Evolutionary conservation across 1,139 yeast genomes (phyloP).

Genomic region (Meyerozyma guilliermondii): DNA sequence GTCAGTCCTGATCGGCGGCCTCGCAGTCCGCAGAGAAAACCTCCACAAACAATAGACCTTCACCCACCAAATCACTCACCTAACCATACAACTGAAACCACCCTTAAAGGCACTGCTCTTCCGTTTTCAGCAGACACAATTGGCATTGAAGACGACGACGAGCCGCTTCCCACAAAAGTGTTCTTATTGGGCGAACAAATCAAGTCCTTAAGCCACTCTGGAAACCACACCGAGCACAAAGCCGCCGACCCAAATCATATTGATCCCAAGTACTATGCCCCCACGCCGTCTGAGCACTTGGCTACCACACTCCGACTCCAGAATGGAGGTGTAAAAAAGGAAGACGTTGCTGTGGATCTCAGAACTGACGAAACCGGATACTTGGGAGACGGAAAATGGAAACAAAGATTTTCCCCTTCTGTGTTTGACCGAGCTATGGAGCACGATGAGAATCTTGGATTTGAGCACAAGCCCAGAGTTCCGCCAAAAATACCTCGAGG

Average conservation of each 20-base stretch:
- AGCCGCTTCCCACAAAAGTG: conserved; percentile 30
- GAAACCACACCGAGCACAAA: conserved; percentile 11
- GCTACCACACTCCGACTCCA: conserved; percentile 18
- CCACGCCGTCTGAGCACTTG: conserved; percentile 41
- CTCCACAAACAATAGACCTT: no score
- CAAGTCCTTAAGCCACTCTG: conserved; percentile 20
- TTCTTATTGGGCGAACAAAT: conserved; percentile 32
- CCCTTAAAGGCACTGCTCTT: conserved; percentile 15
- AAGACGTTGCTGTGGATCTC: conserved; percentile 17
- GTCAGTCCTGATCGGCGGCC: no score
- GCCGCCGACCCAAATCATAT: conserved; percentile 29
- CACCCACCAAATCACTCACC: no score
- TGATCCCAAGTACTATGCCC: conserved; percentile 43
- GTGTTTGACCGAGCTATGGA: conserved; percentile 23
- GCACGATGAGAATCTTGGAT: conserved; percentile 21
- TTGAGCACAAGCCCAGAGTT: conserved; percentile 33
- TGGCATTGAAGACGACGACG: conserved; percentile 28
- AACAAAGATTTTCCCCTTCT: conserved; percentile 31
- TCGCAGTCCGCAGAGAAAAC: conserved; percentile 15
- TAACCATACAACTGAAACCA: not conserved
- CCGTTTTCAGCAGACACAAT: conserved; percentile 46
- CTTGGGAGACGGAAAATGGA: conserved; percentile 21
- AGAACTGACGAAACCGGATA: conserved; percentile 17
- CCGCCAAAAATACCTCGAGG: conserved; percentile 57
- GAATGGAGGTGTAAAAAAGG: conserved; percentile 15